Base-by-base conservation (phyloP, 176 grass and related monocot species). In the Urochloa ruziziensis region DNA sequence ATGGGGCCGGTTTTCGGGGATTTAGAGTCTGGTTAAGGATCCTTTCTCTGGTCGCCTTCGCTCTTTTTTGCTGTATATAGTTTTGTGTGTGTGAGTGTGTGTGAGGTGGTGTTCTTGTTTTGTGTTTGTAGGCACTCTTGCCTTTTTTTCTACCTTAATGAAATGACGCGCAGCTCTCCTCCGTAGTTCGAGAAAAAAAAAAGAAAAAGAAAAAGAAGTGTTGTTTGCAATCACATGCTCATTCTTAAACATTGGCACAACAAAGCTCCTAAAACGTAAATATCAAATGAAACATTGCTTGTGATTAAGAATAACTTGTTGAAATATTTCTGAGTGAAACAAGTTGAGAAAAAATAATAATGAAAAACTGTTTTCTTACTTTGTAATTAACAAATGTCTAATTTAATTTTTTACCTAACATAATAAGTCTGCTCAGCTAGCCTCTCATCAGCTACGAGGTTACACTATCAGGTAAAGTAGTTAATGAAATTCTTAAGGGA, bases 381-480 rank as follows among this genome's bases (percentile, higher is more conserved):
- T 58, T 86, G 28, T 67, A 44, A 19, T 57, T 87, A 81, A 44
- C 35, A 52, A 19, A 5, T 61, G 30, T 78, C 36, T 39, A 52
- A 17, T 25, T 52, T 19, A 69, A 59, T 69, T 44, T 39, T 49
- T 51, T 51, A 28, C 11, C 49, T 58, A 49, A 30, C 53, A 62
- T 21, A 62, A 7, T 49, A 42, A 62, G 42, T 44, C 49, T 77
- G 8, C 19, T 39, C 7, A 40, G 8, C 21, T 33, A 78, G 61
- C 51, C 44, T 67, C 16, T 83, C 48, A 62, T 53, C 58, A 79
- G 1, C 36, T 77, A 47, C 4, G 44, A 64, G 54, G 39, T 82
- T 83, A 73, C 63, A 52, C 49, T 79, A 17, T 68, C 28, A 79
- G 37, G 62, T 40, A 65, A 65, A 19, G 57, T 73, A 59, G 36